phyloP scores from a whole-genome alignment of 192 early-diverging fungal genomes.

The Obelidium mucronatum region DNA sequence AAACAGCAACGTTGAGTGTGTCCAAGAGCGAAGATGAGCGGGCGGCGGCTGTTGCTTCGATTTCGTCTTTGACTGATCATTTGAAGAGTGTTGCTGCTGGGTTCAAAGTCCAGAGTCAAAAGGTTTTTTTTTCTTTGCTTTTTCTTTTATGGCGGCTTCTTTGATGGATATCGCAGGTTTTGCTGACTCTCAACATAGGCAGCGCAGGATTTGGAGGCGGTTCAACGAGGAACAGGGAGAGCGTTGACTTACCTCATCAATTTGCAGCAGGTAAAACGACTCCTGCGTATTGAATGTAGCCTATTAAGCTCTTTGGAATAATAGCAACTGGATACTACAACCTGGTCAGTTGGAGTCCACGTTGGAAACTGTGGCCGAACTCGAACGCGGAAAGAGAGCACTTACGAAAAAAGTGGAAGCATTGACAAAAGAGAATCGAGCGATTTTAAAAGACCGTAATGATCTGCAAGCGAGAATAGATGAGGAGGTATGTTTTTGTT shows the following conservation, averaged over 20 bases:
- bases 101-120: background rate
- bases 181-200: too few species aligned
- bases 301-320: background rate
- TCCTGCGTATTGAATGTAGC: too few species aligned
- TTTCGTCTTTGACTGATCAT: background rate
- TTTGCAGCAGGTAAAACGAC: background rate
- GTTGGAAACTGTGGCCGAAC: background rate
- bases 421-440: slow-evolving; percentile 1
- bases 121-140: background rate
- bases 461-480: background rate
- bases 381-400: background rate
- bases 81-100: background rate
- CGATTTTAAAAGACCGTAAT: background rate
- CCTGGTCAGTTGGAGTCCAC: background rate
- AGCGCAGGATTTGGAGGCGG: background rate
- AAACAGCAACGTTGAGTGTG: background rate
- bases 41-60: background rate
- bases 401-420: background rate
- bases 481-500: slow-evolving; percentile 1
- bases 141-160: background rate
- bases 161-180: background rate
- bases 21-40: background rate
- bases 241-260: background rate
- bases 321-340: slow-evolving; percentile 15
- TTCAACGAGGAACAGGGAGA: background rate